Conservation (phyloP, 129 eudicot genomes). For the Centrapalus pauciflorus region DNA sequence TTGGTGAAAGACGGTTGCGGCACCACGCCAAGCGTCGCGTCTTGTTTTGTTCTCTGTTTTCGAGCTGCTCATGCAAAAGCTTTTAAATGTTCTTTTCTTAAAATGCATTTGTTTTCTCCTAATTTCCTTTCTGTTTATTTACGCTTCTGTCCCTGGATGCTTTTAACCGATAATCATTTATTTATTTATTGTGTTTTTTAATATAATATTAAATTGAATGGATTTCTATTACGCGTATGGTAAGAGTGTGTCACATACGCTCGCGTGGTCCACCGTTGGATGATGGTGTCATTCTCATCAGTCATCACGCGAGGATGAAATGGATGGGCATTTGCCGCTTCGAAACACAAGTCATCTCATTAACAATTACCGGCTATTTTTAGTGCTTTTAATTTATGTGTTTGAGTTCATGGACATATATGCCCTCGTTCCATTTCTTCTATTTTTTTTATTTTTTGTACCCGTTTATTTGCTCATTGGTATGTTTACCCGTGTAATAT, state of each 20-base stretch:
- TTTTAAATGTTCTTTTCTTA: neutral
- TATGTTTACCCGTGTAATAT: no score
- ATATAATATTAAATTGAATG: no score
- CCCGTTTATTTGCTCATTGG: no score
- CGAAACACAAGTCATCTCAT: slow-evolving; percentile 22
- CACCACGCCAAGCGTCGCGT: slow-evolving; percentile 50
- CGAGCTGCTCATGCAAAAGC: slow-evolving; percentile 65
- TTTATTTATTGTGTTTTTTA: slow-evolving; percentile 1
- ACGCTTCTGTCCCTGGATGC: slow-evolving; percentile 24
- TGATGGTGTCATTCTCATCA: no score
- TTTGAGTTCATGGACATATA: slow-evolving; percentile 8
- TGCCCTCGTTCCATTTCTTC: slow-evolving; percentile 5
- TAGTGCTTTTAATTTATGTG: slow-evolving; percentile 18
- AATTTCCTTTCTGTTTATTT: neutral
- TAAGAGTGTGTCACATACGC: neutral
- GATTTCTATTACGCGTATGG: neutral
- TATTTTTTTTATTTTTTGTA: neutral
- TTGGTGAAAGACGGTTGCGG: slow-evolving; percentile 55
- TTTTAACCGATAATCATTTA: slow-evolving; percentile 34
- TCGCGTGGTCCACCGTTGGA: neutral
- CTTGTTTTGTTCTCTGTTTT: slow-evolving; percentile 35
- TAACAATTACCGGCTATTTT: slow-evolving; percentile 20
- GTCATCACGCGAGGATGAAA: neutral
- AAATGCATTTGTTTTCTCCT: neutral
- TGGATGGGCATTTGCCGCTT: slow-evolving; percentile 22